Evolutionary conservation across 2,329 filamentous ascomycete species (phyloP), one percentile per base, ranked within the genome.

Genomic region (Coniochaeta sp.): DNA sequence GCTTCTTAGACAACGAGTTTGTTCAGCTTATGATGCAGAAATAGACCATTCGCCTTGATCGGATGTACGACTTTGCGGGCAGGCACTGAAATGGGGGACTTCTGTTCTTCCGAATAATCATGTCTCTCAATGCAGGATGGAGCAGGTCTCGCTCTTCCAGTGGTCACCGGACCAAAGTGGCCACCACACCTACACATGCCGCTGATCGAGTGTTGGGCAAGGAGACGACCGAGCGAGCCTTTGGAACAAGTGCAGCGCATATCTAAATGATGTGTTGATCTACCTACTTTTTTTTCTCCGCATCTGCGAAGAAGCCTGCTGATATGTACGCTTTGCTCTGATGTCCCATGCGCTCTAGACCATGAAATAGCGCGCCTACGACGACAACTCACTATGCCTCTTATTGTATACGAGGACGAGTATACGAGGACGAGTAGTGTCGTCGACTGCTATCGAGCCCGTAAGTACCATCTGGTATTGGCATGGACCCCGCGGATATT

Each of bases 11-110:
- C 80, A 93, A 93, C 81, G 90, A 95, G 78, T 95, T 95, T 73
- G 90, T 95, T 69, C 90, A 95, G 80, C 87, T 95, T 73, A 95
- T 95, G 90, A 93, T 95, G 90, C 90, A 95, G 84, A 93, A 93
- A 83, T 93, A 90, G 82, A 59, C 57, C 56, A 28, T 14, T 3
- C 24, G 3, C 24, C 16, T 12, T 52, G 24, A 30, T 22, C 42
- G 47, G 47, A n/a, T 24, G 47, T 52, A 52, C 47, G 26, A 30
- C 47, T 30, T 30, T 52, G 2, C 30, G 47, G 47, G 47, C 24
- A 22, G 22, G 47, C 4, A 30, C 8, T 28, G 47, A 17, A 9
- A 52, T 52, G 30, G 47, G 30, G 14, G 47, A 58, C 61, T 60
- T 57, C 62, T 63, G 57, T 60, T 55, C 62, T 64, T 65, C 54